A percentile compares a stretch with the other conserved stretches of the same genome.
Conservation (phyloP, 495 filamentous ascomycete genomes). For the Thozetella sp. region DNA sequence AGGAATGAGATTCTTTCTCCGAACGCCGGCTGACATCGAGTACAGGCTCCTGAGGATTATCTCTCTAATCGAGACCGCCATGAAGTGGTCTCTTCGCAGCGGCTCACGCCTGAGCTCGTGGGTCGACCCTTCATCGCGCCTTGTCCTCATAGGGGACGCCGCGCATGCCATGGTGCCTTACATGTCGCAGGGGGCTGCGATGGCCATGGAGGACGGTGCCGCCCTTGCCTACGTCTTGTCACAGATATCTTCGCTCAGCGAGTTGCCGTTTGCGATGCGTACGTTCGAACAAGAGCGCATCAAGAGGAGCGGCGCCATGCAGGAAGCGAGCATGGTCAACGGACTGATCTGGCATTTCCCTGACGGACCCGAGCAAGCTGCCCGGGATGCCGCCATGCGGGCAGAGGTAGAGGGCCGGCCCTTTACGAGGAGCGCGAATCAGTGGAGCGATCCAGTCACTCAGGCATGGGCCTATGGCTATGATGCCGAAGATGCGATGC, state of each 20-base stretch:
- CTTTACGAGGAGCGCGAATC: conserved; percentile 42
- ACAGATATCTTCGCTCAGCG: conserved; percentile 2
- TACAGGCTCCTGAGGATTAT: too few relatives aligned
- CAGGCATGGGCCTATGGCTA: conserved; percentile 57
- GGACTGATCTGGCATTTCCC: conserved; percentile 58
- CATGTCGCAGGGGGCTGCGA: conserved; percentile 50
- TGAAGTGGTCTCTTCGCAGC: neutral
- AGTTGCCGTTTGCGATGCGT: neutral
- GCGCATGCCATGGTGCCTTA: conserved; percentile 63
- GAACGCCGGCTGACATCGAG: too few relatives aligned
- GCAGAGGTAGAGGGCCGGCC: conserved; percentile 29
- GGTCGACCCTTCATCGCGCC: neutral
- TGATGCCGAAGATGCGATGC: conserved; percentile 51
- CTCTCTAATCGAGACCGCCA: neutral
- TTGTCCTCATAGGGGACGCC: conserved; percentile 41
- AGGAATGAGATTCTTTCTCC: too few relatives aligned
- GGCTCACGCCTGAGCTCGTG: neutral
- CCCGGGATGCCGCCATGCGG: conserved; percentile 48
- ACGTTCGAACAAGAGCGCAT: conserved; percentile 10
- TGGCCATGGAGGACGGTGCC: conserved; percentile 49
- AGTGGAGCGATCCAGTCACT: conserved; percentile 54
- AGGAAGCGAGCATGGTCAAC: conserved; percentile 19
- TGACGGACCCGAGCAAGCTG: conserved; percentile 52
- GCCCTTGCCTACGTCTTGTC: conserved; percentile 26
- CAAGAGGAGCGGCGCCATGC: conserved; percentile 41